A percentile compares a stretch with the other conserved stretches of the same genome.
phyloP scores from a whole-genome alignment of 768 basidiomycete species.

The Podaxis sp. region DNA sequence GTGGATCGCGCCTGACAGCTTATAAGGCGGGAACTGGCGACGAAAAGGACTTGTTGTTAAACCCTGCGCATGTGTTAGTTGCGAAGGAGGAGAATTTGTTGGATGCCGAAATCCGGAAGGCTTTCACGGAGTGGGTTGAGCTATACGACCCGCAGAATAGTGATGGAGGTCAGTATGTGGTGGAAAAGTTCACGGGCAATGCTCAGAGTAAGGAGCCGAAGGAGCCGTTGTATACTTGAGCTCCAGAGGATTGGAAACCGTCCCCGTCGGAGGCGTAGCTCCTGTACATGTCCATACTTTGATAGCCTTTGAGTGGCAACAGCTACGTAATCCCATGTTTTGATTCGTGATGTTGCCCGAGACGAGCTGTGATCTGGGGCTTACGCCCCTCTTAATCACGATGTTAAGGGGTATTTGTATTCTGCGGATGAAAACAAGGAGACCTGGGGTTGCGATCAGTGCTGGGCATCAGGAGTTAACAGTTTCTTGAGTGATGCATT shows the following conservation, averaged over 20 bases:
- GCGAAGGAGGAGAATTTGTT: conserved; percentile 22
- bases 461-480: neutral
- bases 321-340: neutral
- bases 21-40: conserved; percentile 39
- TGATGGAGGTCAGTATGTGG: conserved; percentile 41
- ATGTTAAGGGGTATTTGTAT: no score
- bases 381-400: no score
- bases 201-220: conserved; percentile 16
- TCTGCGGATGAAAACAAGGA: no score
- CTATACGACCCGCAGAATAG: conserved; percentile 10
- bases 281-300: neutral
- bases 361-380: neutral
- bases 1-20: conserved; percentile 31
- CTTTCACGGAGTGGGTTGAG: conserved; percentile 43
- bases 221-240: conserved; percentile 25
- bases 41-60: conserved; percentile 38
- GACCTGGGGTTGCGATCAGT: neutral
- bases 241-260: conserved; percentile 16
- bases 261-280: neutral
- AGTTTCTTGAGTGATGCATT: neutral
- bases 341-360: neutral
- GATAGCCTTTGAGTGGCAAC: no score
- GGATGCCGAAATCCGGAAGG: conserved; percentile 25
- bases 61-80: conserved; percentile 42
- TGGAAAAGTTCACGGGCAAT: conserved; percentile 31